Evolutionary conservation across 2,329 filamentous ascomycete genomes (phyloP), one percentile per base, ranked within the genome.

Genomic region (Colletotrichum sp.): DNA sequence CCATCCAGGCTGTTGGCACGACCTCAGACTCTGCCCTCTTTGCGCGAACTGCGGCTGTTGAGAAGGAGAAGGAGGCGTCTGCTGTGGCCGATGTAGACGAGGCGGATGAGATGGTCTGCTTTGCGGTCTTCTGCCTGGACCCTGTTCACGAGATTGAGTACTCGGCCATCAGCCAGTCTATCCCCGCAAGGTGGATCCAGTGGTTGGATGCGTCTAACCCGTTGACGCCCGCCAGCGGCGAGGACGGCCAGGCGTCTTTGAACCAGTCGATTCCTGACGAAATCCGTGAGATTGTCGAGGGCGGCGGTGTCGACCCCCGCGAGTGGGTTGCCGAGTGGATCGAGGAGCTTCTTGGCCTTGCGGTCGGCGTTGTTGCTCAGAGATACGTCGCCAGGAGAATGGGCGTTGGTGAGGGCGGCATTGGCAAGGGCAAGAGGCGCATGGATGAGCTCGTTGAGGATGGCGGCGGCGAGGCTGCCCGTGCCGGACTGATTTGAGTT

Each of bases 291-390:
- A 98, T 98, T 77, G 92, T 99, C 55, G 91, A 92, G 80, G 86
- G 86, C 59, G 92, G 92, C 10, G 92, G 91, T 62, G 95, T 98
- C 3, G 97, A 99, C 81, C 97, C 97, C 1, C 90, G 97, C 73
- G 97, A 99, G 84, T 99, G 97, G 97, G 95, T 98, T 48, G 94
- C 96, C 4, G 97, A 98, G 84, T 99, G 97, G 97, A 90, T 99
- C 62, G 96, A 98, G 86, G 96, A 98, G 86, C 87, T 93, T 0
- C 89, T 99, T 36, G 92, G 89, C 55, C 87, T 98, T 64, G 91
- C 92, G 5, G 91, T 97, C 1, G 96, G 97, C 21, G 88, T 98
- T 9, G 93, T 98, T 5, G 97, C 97, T 4, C 97, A 99, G 89
- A 90, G 96, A 77, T 99, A 99, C 82, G 97, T 99, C 24, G 96